Percentiles rank a stretch among this genome's conserved stretches.
Evolutionary conservation across 2,329 filamentous ascomycete species (phyloP).

Genomic region (Xylaria sp.): DNA sequence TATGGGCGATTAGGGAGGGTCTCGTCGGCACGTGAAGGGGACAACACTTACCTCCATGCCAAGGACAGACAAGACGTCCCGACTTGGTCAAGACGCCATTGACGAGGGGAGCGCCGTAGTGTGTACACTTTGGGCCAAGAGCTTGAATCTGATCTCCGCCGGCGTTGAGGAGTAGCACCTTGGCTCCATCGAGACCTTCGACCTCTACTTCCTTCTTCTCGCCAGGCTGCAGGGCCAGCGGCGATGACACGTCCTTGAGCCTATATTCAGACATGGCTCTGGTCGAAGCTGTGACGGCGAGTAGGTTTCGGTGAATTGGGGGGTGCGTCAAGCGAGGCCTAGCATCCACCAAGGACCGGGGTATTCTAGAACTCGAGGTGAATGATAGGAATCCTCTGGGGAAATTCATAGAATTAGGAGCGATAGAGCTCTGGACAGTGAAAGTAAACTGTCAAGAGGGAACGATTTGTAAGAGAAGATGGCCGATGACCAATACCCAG

Average conservation of each 20-base stretch:
- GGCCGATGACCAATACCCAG: not conserved
- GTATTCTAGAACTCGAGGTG: conserved; percentile 21
- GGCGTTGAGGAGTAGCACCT: conserved; percentile 83
- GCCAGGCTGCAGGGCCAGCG: conserved; percentile 75
- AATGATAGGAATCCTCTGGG: conserved; percentile 26
- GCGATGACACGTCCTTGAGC: conserved; percentile 76
- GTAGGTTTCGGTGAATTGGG: conserved; percentile 15
- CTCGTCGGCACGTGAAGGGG: not conserved
- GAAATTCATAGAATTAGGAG: conserved; percentile 35
- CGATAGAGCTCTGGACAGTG: not conserved
- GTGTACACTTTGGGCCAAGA: conserved; percentile 81
- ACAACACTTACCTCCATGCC: conserved; percentile 81
- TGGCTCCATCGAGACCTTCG: conserved; percentile 84
- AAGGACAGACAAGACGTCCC: conserved; percentile 88
- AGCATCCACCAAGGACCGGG: conserved; percentile 18
- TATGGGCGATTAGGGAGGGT: conserved; percentile 15
- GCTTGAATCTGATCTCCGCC: conserved; percentile 75
- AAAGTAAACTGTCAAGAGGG: not conserved
- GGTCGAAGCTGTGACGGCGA: conserved; percentile 31
- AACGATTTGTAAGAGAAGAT: not conserved
- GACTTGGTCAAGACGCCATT: conserved; percentile 84
- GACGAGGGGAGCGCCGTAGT: conserved; percentile 89
- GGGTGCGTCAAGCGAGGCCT: conserved; percentile 11
- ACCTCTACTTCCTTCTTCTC: conserved; percentile 91
- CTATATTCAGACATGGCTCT: conserved; percentile 65